Evolutionary conservation across 805 yeast species (phyloP).

Genomic region (Millerago galiae): DNA sequence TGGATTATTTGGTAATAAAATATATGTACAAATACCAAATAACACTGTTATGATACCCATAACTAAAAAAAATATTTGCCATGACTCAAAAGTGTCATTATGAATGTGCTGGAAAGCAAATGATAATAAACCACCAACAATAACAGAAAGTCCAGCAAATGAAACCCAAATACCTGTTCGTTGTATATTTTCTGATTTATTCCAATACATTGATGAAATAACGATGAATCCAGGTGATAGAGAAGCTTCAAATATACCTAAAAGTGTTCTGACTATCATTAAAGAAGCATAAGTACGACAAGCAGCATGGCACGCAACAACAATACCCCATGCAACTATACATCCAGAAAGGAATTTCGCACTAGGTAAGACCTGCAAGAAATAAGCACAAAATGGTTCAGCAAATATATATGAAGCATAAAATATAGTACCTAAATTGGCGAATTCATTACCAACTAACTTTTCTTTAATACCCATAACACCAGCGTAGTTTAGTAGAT

Average conservation of each 20-base stretch:
- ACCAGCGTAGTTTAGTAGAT: conserved; percentile 54
- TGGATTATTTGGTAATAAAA: conserved; percentile 47
- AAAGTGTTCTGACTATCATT: conserved; percentile 46
- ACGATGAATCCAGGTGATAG: conserved; percentile 52
- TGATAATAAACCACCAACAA: conserved; percentile 40
- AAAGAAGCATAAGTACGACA: conserved; percentile 46
- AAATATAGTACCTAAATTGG: conserved; percentile 47
- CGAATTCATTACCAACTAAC: conserved; percentile 41
- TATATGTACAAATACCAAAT: conserved; percentile 40
- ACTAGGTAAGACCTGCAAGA: conserved; percentile 46
- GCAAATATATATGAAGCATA: conserved; percentile 48
- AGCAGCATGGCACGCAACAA: conserved; percentile 45
- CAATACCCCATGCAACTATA: conserved; percentile 48
- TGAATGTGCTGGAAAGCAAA: conserved; percentile 48
- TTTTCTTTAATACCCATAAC: conserved; percentile 55
- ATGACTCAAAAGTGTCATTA: conserved; percentile 37
- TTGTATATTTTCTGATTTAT: conserved; percentile 42
- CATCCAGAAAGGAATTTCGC: conserved; percentile 43
- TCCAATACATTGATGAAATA: conserved; percentile 59
- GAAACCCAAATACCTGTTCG: conserved; percentile 52
- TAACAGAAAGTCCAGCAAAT: conserved; percentile 47
- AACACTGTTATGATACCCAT: conserved; percentile 47
- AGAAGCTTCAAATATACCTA: conserved; percentile 50
- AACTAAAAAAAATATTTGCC: conserved; percentile 55
- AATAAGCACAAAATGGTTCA: conserved; percentile 43